Conservation (phyloP, 2,329 filamentous ascomycete species). For the Pseudogymnoascus pannorum region DNA sequence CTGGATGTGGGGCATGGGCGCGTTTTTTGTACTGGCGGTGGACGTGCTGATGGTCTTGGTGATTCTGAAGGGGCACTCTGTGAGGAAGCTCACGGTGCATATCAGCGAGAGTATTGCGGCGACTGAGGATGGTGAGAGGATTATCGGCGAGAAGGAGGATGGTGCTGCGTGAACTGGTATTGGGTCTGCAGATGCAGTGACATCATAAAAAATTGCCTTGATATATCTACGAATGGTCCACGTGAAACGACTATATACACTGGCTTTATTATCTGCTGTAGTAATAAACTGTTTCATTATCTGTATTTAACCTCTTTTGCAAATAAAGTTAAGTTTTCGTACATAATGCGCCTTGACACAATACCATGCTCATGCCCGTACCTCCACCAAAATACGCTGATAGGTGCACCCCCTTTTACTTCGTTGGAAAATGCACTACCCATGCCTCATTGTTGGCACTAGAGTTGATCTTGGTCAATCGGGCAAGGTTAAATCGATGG, state of each 20-base stretch:
- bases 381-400: neutral
- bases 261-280: neutral
- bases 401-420: neutral
- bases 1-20: conserved; percentile 37
- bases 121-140: conserved; percentile 25
- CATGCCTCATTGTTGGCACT: neutral
- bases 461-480: neutral
- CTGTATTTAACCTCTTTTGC: neutral
- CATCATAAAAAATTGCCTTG: neutral
- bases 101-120: conserved; percentile 12
- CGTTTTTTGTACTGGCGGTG: conserved; percentile 29
- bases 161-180: neutral
- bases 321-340: neutral
- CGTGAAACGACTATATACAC: neutral
- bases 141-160: conserved; percentile 10
- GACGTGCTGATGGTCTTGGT: conserved; percentile 25
- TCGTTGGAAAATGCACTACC: neutral
- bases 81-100: conserved; percentile 16
- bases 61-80: conserved; percentile 26
- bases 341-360: neutral
- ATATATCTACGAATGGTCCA: neutral
- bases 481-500: conserved; percentile 2
- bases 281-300: neutral
- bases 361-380: neutral
- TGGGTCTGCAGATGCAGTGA: neutral